phyloP scores from a whole-genome alignment of 73 alveolate species.

The Paramecium pentaurelia region DNA sequence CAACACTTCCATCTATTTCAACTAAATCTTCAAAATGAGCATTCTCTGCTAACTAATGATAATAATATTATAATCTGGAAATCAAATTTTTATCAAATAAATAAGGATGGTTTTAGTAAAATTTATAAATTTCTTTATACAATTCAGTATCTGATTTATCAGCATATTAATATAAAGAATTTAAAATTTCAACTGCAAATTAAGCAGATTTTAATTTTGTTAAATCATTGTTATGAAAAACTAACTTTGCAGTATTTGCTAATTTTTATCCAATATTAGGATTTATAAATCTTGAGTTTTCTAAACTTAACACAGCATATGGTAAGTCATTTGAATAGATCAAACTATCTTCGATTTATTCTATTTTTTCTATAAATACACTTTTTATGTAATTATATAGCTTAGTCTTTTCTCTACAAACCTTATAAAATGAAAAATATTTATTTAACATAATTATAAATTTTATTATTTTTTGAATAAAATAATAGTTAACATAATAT shows the following conservation, averaged over 20 bases:
- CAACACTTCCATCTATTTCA: not conserved
- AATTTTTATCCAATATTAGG: constrained; percentile 1
- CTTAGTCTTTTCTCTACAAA: constrained; percentile 26
- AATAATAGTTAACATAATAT: too few species aligned
- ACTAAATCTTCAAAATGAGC: not conserved
- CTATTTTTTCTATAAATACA: not conserved
- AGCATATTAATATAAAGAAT: not conserved
- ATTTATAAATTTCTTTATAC: not conserved
- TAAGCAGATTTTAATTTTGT: not conserved
- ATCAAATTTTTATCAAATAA: constrained; percentile 18
- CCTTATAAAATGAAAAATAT: not conserved
- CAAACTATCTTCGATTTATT: not conserved
- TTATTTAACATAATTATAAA: constrained; percentile 10
- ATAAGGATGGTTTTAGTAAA: constrained; percentile 10
- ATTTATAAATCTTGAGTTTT: not conserved
- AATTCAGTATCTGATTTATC: not conserved
- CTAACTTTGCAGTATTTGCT: not conserved
- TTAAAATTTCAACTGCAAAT: not conserved
- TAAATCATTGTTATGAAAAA: not conserved
- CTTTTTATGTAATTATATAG: not conserved
- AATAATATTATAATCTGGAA: not conserved
- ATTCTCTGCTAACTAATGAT: not conserved
- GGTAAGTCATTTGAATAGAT: not conserved
- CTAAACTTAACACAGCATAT: not conserved
- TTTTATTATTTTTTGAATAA: not conserved